Evolutionary conservation across 2,329 filamentous ascomycete species (phyloP).

Genomic region (Colletotrichum caudatum): DNA sequence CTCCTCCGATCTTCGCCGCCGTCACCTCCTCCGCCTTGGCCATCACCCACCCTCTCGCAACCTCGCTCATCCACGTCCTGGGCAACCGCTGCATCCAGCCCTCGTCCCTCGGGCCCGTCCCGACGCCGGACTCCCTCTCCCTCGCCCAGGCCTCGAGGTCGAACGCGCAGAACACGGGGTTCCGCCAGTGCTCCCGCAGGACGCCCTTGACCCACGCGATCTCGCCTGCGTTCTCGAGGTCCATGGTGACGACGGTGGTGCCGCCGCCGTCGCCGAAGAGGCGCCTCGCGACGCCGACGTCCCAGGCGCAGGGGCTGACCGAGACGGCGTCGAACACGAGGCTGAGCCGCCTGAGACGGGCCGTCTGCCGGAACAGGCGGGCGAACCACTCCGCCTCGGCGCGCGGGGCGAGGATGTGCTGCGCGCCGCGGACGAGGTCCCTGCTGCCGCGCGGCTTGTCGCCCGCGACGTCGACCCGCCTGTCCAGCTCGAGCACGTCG

Average conservation of each 20-base stretch:
- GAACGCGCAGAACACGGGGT: slow-evolving; percentile 35
- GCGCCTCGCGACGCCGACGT: neutral
- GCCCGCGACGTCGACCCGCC: slow-evolving; percentile 22
- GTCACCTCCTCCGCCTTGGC: neutral
- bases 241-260: slow-evolving; percentile 12
- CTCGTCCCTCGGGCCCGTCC: neutral
- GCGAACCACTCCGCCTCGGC: slow-evolving; percentile 35
- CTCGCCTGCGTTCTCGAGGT: slow-evolving; percentile 30
- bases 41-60: slow-evolving; percentile 30
- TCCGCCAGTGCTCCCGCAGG: slow-evolving; percentile 18
- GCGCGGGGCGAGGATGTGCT: slow-evolving; percentile 19
- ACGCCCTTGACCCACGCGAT: slow-evolving; percentile 18
- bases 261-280: slow-evolving; percentile 12
- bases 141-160: slow-evolving; percentile 34
- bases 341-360: neutral
- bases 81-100: slow-evolving; percentile 30
- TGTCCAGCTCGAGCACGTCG: slow-evolving; percentile 36
- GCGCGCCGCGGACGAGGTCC: slow-evolving; percentile 2
- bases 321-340: slow-evolving; percentile 27
- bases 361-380: slow-evolving; percentile 9
- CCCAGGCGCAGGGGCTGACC: slow-evolving; percentile 22
- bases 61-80: slow-evolving; percentile 31
- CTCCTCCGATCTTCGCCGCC: neutral
- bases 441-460: slow-evolving; percentile 15
- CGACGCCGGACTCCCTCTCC: neutral